Evolutionary conservation across 768 basidiomycete genomes (phyloP), one percentile per base, ranked within the genome.

Genomic region (Boletus rubropictus): DNA sequence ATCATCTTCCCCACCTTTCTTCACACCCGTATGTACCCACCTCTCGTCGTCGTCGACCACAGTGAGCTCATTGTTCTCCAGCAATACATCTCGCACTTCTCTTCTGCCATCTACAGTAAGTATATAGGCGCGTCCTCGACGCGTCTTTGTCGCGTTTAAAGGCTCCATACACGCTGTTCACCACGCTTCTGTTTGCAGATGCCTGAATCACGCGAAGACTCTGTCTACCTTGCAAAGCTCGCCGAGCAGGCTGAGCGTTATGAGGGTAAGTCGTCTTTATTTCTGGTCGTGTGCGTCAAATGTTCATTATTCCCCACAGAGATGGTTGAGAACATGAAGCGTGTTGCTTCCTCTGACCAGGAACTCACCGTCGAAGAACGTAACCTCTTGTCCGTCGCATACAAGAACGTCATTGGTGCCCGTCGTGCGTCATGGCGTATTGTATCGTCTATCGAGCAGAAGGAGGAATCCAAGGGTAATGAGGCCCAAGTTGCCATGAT

Each of bases 311-410:
- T 35, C 40, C 25, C 49, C 49, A 22, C 69, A 84, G 89, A 96
- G 72, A 96, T 96, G 94, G 94, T 96, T 58, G 89, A 92, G 74
- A 95, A 94, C 81, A 98, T 98, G 94, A 97, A 97, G 84, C 83
- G 82, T 53, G 94, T 97, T 57, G 94, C 94, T 48, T 93, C 91
- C 27, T 93, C 92, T 50, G 92, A 95, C 80, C 89, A 94, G 72
- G 94, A 98, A 64, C 87, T 97, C 64, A 95, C 93, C 51, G 92
- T 97, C 37, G 94, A 98, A 74, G 94, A 98, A 73, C 92, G 94
- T 53, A 98, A 97, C 70, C 83, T 98, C 45, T 81, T 98, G 48
- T 96, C 92, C 10, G 94, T 97, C 50, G 94, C 94, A 15, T 98
- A 96, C 80, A 97, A 98, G 87, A 98, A 98, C 72, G 92, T 96